Base-by-base conservation (phyloP, 345 rosid genomes). In the Cochlearia excelsa region DNA sequence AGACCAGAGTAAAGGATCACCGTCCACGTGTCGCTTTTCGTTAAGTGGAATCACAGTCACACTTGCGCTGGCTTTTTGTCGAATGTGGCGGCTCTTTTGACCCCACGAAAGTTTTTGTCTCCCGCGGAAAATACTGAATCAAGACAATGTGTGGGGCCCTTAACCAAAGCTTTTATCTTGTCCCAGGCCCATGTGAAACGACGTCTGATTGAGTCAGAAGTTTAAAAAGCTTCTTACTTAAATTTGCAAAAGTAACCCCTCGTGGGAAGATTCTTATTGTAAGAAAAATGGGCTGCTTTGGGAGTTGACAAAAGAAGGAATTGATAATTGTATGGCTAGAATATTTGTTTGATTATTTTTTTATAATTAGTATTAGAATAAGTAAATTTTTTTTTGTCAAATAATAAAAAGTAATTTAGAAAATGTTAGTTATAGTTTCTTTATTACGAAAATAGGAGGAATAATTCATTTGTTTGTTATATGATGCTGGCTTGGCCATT, bases 1-100 rank as follows among this genome's bases (percentile, higher is more conserved):
- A 56, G 82, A 68, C 47, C 66, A 73, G 23, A 82, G 80, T 39
- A 63, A 68, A 54, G 83, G 79, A 48, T 65, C 88, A 43, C 67
- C 72, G 1, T 74, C 80, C 59, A 48, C 75, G 40, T 65, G 28
- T 42, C 30, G 6, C 37, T 48, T 69, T 8, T 66, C 67, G 10
- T 56, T 77, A 47, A 62, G 40, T 51, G 71, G 66, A 10, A n/a
- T 76, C 59, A 42, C 74, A 3, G 30, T 72, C 67, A 59, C 57
- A 2, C 40, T 71, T 29, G 51, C 57, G 75, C 71, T 71, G 70
- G 82, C 80, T 1, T 41, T 74, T 23, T 71, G 86, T 83, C 75
- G 61, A 74, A 34, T 74, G 55, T 57, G 76, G 61, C 69, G 43
- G 27, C 77, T 77, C 57, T 76, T 69, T 67, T 80, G 65, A 73